Conservation (phyloP, 208 protist genomes). For the Kentomonas sorsogonicus region DNA sequence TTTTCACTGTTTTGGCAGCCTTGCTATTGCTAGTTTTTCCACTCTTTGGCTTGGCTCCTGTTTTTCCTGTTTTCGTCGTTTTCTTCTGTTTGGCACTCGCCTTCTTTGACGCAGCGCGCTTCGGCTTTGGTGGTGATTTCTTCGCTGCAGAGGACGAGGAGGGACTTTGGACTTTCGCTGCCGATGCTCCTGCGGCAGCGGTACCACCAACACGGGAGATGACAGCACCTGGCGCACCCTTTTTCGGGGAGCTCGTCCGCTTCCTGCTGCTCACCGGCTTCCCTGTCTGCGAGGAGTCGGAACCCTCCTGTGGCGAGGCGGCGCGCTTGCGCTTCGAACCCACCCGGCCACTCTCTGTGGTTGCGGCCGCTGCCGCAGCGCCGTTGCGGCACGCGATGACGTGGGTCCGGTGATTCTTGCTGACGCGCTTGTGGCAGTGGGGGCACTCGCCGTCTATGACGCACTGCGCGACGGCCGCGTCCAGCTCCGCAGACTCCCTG, state of each 20-base stretch:
- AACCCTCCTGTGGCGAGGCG: too few species aligned
- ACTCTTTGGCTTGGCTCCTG: not conserved
- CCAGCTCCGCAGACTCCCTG: not conserved
- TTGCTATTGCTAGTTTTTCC: not conserved
- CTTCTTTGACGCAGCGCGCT: constrained; percentile 7
- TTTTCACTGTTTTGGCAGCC: too few species aligned
- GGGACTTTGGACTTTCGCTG: too few species aligned
- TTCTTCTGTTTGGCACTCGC: constrained; percentile 15
- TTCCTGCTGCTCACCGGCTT: too few species aligned
- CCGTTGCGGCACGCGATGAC: constrained; percentile 55
- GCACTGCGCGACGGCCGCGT: constrained; percentile 33
- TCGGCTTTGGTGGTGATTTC: constrained; percentile 10
- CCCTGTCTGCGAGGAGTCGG: too few species aligned
- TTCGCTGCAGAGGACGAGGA: constrained; percentile 3
- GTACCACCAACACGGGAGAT: too few species aligned
- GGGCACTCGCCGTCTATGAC: constrained; percentile 69
- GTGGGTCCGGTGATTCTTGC: constrained; percentile 45
- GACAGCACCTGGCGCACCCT: too few species aligned
- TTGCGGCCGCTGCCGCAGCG: too few species aligned
- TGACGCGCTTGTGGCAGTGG: constrained; percentile 45
- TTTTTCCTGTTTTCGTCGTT: constrained; percentile 11
- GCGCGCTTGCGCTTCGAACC: too few species aligned
- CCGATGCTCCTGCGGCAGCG: too few species aligned
- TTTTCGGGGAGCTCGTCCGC: too few species aligned
- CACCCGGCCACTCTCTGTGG: too few species aligned